Evolutionary conservation across 495 filamentous ascomycete species (phyloP), one percentile per base, ranked within the genome.

Genomic region (Hypoxylon fuscum): DNA sequence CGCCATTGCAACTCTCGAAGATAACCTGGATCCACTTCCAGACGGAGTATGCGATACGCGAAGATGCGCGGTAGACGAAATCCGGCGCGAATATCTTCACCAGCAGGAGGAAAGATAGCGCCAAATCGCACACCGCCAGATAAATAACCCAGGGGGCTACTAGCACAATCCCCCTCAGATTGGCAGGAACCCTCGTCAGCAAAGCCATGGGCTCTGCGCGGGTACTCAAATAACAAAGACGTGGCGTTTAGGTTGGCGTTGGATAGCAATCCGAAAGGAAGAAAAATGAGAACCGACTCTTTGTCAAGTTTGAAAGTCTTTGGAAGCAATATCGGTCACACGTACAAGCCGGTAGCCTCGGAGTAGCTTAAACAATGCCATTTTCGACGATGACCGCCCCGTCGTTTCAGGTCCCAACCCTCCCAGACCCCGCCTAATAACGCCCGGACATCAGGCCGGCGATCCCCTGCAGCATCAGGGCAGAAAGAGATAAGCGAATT

Each of bases 21-120:
- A 85, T 77, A 44, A 56, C 22, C 64, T 86, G 83, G 43, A 86
- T 77, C 62, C 79, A 82, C 38, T 49, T 55, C 85, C 81, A 87
- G 42, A 81, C 77, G 5, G 74, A 71, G 57, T 68, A 69, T 40
- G 79, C 83, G 54, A 86, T 74, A 37, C 57, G 64, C 2, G 82
- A 85, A 11, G 82, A 83, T 15, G 70, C 27, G 54, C 80, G 59
- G 69, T 85, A 83, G 37, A 78, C 74, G 27, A 74, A 57, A 20
- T 74, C 72, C 1, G 83, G 84, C 35, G 79, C 66, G 55, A 82
- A 45, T 49, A 73, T 55, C 52, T 77, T 79, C 38, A 83, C 49
- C 11, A 74, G 77, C 7, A 87, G 74, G n/a, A 85, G 70, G n/a
- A 79, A 32, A 0, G 83, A 82, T 27, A 86, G 72, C 35, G 77